phyloP scores from a whole-genome alignment of 1,284 basidiomycete species.

The Ganoderma sp. region DNA sequence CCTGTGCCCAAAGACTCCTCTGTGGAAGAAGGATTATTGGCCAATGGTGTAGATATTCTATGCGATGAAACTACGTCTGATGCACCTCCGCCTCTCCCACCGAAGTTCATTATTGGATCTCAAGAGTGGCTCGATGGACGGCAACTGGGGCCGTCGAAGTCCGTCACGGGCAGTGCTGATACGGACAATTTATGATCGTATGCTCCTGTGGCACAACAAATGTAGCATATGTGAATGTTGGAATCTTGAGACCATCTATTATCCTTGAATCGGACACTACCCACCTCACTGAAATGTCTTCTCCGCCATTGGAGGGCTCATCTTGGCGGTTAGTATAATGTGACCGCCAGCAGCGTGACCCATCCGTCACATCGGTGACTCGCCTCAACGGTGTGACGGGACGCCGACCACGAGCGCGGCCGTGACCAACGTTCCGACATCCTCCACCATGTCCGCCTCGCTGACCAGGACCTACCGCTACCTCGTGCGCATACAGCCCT shows the following conservation, averaged over 20 bases:
- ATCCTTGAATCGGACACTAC: not conserved
- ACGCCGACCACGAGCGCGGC: not conserved
- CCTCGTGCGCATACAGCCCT: constrained; percentile 44
- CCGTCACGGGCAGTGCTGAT: not conserved
- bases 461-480: constrained; percentile 57
- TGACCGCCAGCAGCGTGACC: not conserved
- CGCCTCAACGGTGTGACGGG: not conserved
- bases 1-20: constrained; percentile 5
- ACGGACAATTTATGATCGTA: not conserved
- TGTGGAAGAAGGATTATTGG: constrained; percentile 24
- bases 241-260: too few species aligned
- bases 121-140: constrained; percentile 4
- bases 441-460: constrained; percentile 50
- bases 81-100: not conserved
- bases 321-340: not conserved
- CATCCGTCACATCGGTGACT: not conserved
- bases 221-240: too few species aligned
- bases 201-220: too few species aligned
- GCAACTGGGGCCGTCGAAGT: constrained; percentile 10
- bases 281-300: not conserved
- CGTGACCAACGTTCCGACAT: constrained; percentile 13
- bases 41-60: not conserved
- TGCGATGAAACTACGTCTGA: not conserved
- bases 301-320: not conserved
- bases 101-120: constrained; percentile 12